phyloP scores from a whole-genome alignment of 2,329 filamentous ascomycete species.

The Neonectria punicea region DNA sequence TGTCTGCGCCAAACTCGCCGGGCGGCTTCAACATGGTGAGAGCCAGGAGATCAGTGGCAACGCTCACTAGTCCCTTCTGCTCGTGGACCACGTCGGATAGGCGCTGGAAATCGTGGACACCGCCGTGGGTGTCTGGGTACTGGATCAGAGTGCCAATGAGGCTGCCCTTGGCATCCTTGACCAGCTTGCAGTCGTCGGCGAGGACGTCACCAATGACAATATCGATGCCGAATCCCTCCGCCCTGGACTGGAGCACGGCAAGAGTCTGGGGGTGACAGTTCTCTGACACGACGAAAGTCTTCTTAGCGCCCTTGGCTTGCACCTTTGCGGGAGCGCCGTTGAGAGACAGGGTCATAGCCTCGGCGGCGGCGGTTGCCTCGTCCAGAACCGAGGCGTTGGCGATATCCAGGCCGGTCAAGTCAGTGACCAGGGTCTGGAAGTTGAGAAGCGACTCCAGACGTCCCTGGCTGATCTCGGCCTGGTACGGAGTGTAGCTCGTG shows the following conservation, averaged over 20 bases:
- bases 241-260: constrained; percentile 83
- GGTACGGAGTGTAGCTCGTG: constrained; percentile 97
- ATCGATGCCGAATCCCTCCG: constrained; percentile 88
- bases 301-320: constrained; percentile 74
- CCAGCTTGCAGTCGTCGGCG: constrained; percentile 67
- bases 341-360: constrained; percentile 91
- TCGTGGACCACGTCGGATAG: constrained; percentile 82
- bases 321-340: constrained; percentile 64
- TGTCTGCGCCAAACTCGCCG: constrained; percentile 93
- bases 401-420: constrained; percentile 87
- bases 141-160: constrained; percentile 90
- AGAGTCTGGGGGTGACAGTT: constrained; percentile 88
- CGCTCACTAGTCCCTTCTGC: constrained; percentile 82
- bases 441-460: constrained; percentile 91
- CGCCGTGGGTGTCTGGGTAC: constrained; percentile 90
- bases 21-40: constrained; percentile 89
- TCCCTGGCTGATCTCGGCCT: constrained; percentile 96
- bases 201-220: constrained; percentile 81
- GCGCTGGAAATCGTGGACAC: constrained; percentile 78
- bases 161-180: constrained; percentile 81
- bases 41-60: constrained; percentile 89
- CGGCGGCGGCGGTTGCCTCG: constrained; percentile 90
- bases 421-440: constrained; percentile 92
- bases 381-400: constrained; percentile 92
- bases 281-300: constrained; percentile 85